A percentile compares a stretch with the other conserved stretches of the same genome.
Evolutionary conservation across 2,329 filamentous ascomycete species (phyloP).

Genomic region (Drechslerella coelobrocha): DNA sequence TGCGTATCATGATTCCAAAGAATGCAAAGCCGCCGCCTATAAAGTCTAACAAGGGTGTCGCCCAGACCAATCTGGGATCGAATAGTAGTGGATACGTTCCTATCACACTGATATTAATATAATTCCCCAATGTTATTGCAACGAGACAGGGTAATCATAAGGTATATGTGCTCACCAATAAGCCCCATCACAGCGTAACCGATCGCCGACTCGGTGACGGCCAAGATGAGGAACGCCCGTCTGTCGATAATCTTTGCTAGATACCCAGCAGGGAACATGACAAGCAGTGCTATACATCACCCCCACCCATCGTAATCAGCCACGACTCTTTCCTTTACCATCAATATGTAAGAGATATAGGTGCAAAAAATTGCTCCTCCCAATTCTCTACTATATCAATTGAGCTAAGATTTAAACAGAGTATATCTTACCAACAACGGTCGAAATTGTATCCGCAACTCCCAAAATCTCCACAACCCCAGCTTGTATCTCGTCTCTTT

Average conservation of each 20-base stretch:
- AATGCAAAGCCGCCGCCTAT: constrained; percentile 44
- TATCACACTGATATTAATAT: background rate
- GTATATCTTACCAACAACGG: constrained; percentile 31
- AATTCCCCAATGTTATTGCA: background rate
- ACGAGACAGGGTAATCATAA: no score
- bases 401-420: background rate
- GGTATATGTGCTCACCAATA: constrained; percentile 27
- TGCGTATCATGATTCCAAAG: constrained; percentile 46
- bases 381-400: no score
- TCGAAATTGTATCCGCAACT: constrained; percentile 38
- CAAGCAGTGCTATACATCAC: constrained; percentile 26
- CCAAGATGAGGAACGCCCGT: constrained; percentile 30
- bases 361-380: no score
- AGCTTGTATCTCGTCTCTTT: constrained; percentile 48
- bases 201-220: constrained; percentile 31
- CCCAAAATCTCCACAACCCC: constrained; percentile 47
- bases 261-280: constrained; percentile 46
- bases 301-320: constrained; percentile 9
- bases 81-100: constrained; percentile 39
- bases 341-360: background rate
- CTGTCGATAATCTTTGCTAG: constrained; percentile 40
- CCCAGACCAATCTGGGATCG: constrained; percentile 41
- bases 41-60: constrained; percentile 40
- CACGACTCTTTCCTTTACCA: no score
- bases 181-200: constrained; percentile 26